Percentiles rank a stretch among this genome's conserved stretches.
Evolutionary conservation across 169 alveolate genomes (phyloP).

Genomic region (Pseudocohnilembus persalinus): DNA sequence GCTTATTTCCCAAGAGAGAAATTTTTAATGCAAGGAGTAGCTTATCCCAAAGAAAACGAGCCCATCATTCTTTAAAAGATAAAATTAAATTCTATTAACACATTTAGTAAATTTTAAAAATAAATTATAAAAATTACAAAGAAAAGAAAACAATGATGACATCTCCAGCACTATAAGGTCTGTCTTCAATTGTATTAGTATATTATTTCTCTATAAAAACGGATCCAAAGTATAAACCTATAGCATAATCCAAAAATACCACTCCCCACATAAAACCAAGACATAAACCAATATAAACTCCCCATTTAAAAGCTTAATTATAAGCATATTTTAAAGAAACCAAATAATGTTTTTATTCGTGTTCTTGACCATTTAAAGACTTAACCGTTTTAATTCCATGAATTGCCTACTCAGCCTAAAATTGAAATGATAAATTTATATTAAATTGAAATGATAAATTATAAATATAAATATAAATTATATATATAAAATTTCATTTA

Average conservation of each 20-base stretch:
- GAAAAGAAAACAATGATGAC: constrained; percentile 27
- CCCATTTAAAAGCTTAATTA: constrained; percentile 22
- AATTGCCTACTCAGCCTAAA: constrained; percentile 29
- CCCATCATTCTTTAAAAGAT: background rate
- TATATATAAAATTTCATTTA: too few species aligned
- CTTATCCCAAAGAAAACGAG: constrained; percentile 38
- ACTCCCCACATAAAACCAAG: constrained; percentile 22
- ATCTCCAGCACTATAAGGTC: constrained; percentile 29
- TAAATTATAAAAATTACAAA: background rate
- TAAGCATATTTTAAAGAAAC: background rate
- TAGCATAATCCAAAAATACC: constrained; percentile 23
- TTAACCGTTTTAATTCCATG: constrained; percentile 31
- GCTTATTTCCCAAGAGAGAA: constrained; percentile 38
- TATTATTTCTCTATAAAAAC: constrained; percentile 20
- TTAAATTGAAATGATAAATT: too few species aligned
- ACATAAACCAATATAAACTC: constrained; percentile 23
- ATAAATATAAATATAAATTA: too few species aligned
- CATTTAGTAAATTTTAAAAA: background rate
- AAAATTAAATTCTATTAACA: background rate
- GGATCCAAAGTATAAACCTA: constrained; percentile 39
- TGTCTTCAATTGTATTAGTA: constrained; percentile 16
- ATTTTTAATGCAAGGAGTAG: constrained; percentile 33
- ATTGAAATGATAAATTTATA: too few species aligned
- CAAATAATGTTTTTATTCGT: constrained; percentile 12
- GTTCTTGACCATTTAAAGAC: constrained; percentile 29